Evolutionary conservation across 495 filamentous ascomycete genomes (phyloP).

Genomic region (Podospora pseudopauciseta): DNA sequence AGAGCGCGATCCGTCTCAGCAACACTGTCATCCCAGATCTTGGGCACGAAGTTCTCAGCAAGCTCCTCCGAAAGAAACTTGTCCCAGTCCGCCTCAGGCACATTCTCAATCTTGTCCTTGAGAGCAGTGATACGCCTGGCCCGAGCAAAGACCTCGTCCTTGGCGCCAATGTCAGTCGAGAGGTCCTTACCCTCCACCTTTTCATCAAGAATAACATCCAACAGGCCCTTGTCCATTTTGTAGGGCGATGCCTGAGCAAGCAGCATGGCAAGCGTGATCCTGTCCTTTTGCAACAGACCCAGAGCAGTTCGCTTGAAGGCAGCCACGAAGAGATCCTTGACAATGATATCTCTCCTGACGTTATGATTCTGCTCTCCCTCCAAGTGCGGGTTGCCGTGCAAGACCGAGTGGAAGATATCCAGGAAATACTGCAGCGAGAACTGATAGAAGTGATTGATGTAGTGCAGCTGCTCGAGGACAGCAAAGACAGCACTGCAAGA

Average conservation of each 20-base stretch:
- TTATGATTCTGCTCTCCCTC: conserved; percentile 70
- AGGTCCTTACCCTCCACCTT: conserved; percentile 72
- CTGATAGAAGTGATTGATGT: conserved; percentile 99
- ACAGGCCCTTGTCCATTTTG: conserved; percentile 82
- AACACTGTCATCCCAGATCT: conserved; percentile 64
- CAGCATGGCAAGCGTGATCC: conserved; percentile 91
- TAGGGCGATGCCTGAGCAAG: conserved; percentile 91
- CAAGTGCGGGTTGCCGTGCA: conserved; percentile 74
- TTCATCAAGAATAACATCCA: conserved; percentile 82
- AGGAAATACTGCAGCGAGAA: conserved; percentile 98
- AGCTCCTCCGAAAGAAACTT: conserved; percentile 79
- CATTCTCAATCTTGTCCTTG: conserved; percentile 63
- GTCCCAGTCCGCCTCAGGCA: conserved; percentile 66
- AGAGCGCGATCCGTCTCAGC: conserved; percentile 72
- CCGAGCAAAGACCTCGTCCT: conserved; percentile 64
- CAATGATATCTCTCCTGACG: conserved; percentile 76
- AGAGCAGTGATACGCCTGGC: conserved; percentile 67
- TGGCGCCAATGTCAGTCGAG: conserved; percentile 60
- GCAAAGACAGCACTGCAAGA: conserved; percentile 97
- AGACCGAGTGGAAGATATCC: conserved; percentile 92
- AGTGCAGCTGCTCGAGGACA: conserved; percentile 92
- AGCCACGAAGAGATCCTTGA: conserved; percentile 84
- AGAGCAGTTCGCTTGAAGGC: conserved; percentile 88
- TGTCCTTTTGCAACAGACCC: conserved; percentile 90
- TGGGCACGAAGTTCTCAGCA: conserved; percentile 82